phyloP scores from a whole-genome alignment of 805 yeast species.

The Candida hungchunana region DNA sequence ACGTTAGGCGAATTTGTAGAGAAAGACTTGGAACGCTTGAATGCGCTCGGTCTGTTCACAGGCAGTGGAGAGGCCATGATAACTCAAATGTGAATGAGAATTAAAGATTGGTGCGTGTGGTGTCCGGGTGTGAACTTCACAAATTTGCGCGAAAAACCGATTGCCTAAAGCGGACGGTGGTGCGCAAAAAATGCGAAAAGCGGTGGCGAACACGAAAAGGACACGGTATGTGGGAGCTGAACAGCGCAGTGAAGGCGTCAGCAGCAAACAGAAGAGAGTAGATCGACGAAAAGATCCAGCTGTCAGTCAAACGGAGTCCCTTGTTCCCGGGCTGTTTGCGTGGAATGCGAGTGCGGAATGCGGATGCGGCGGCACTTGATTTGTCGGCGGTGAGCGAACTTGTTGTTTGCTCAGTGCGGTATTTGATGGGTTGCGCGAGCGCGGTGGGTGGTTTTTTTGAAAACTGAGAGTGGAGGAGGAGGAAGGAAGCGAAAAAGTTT shows the following conservation, averaged over 20 bases:
- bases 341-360: background rate
- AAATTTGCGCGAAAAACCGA: conserved; percentile 1
- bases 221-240: conserved; percentile 24
- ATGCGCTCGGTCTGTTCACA: conserved; percentile 9
- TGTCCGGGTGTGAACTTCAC: conserved; percentile 2
- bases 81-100: too few relatives aligned
- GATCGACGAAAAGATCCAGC: conserved; percentile 4
- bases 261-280: conserved; percentile 7
- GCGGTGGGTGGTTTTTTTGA: background rate
- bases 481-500: conserved; percentile 7
- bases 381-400: background rate
- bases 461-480: conserved; percentile 1
- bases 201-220: conserved; percentile 7
- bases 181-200: too few relatives aligned
- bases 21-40: conserved; percentile 23
- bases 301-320: conserved; percentile 1
- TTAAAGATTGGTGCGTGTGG: conserved; percentile 2
- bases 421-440: conserved; percentile 2
- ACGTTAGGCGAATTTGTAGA: conserved; percentile 11
- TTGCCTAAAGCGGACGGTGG: conserved; percentile 7
- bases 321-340: too few relatives aligned
- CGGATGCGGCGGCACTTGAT: background rate
- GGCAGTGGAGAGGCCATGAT: conserved; percentile 9
- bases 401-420: background rate
- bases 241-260: conserved; percentile 31